These are phyloP conservation scores for Lentinula boryana DNA, from an alignment of 768 basidiomycete species.

Conservation along the genomic window DNA sequence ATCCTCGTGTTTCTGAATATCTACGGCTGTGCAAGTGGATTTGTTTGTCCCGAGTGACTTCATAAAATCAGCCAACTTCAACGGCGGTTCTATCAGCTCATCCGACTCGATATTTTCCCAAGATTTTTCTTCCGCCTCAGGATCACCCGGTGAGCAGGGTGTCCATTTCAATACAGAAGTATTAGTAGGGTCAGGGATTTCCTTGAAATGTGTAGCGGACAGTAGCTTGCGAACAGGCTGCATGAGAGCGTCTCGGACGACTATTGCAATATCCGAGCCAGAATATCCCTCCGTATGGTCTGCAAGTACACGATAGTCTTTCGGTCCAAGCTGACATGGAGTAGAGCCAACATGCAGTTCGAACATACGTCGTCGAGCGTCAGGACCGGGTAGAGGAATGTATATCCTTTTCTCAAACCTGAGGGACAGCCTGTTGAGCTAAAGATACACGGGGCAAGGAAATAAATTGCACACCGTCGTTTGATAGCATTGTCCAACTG, in stretches of 20 bases:
- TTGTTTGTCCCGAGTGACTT: constrained; percentile 71
- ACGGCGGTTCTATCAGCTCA: constrained; percentile 83
- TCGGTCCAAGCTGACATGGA: constrained; percentile 72
- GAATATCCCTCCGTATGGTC: constrained; percentile 91
- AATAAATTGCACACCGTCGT: constrained; percentile 54
- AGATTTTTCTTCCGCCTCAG: constrained; percentile 75
- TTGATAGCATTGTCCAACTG: constrained; percentile 97
- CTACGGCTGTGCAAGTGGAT: constrained; percentile 84
- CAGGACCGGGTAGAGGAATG: constrained; percentile 91
- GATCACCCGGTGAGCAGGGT: constrained; percentile 94
- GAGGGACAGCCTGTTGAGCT: not conserved
- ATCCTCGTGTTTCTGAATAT: constrained; percentile 78
- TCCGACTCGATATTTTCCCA: constrained; percentile 89
- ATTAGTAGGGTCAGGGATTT: constrained; percentile 23
- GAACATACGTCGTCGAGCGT: constrained; percentile 93
- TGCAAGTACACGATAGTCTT: constrained; percentile 79
- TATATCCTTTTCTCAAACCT: constrained; percentile 98
- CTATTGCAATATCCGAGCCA: constrained; percentile 90
- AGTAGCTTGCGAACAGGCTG: constrained; percentile 97
- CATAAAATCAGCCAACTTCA: constrained; percentile 76
- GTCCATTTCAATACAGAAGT: constrained; percentile 60
- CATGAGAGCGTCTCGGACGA: constrained; percentile 97
- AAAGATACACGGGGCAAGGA: not conserved
- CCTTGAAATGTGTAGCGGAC: constrained; percentile 92
- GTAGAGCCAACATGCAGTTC: constrained; percentile 93